Evolutionary conservation across 2,329 filamentous ascomycete genomes (phyloP).

Genomic region (Truncatella angustata): DNA sequence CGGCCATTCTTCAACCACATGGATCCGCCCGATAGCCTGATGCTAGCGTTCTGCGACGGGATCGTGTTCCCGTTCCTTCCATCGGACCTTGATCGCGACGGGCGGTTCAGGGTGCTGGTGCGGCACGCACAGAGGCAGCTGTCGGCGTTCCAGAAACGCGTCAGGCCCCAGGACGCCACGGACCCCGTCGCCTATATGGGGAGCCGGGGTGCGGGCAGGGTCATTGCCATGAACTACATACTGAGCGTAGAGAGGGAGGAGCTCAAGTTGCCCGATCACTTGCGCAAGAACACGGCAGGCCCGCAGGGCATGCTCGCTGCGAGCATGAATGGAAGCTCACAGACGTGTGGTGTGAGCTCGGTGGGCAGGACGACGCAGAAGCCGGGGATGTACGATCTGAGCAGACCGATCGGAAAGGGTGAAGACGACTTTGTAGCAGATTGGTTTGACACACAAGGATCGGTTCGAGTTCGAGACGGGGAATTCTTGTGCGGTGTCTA

Average conservation of each 20-base stretch:
- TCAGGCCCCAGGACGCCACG: neutral
- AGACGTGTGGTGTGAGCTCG: neutral
- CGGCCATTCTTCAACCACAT: neutral
- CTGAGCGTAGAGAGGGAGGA: neutral
- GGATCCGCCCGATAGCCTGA: neutral
- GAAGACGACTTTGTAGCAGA: constrained; percentile 1
- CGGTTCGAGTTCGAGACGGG: neutral
- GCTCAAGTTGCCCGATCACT: neutral
- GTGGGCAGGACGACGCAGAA: neutral
- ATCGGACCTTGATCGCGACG: neutral
- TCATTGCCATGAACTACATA: neutral
- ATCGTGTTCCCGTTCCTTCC: constrained; percentile 1
- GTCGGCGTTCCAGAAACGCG: neutral
- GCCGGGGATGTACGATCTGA: neutral
- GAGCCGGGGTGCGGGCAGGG: neutral
- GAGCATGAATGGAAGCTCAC: neutral
- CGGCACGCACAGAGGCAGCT: constrained; percentile 1
- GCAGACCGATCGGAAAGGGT: neutral
- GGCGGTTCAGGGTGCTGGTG: neutral
- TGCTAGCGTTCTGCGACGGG: neutral
- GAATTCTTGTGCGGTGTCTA: neutral
- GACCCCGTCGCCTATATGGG: neutral
- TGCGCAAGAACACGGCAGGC: neutral
- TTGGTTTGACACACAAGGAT: neutral
- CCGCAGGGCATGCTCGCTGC: neutral